Percentiles rank a stretch among this genome's conserved stretches.
These are phyloP conservation scores for Phytophthora hybrid DNA, from an alignment of 352 stramenopile species.

Conservation along the genomic window DNA sequence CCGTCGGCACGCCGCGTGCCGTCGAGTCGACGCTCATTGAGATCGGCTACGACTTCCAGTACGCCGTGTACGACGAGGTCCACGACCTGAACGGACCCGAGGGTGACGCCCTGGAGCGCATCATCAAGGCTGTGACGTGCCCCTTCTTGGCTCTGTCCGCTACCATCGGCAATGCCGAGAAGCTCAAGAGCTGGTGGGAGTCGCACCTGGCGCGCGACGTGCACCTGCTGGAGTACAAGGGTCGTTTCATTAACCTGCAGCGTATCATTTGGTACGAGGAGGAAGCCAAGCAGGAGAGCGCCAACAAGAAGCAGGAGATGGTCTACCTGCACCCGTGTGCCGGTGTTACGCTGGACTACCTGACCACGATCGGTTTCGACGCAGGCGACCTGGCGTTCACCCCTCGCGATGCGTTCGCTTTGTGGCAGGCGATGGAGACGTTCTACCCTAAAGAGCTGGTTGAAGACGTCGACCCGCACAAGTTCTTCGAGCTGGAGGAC, in stretches of 20 bases:
- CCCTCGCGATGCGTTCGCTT: constrained; percentile 95
- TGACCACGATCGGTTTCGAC: constrained; percentile 85
- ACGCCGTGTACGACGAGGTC: constrained; percentile 99
- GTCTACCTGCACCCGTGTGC: constrained; percentile 85
- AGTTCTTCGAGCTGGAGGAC: constrained; percentile 92
- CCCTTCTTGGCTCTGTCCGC: constrained; percentile 98
- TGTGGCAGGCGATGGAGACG: constrained; percentile 93
- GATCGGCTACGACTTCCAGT: constrained; percentile 96
- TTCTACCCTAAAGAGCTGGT: constrained; percentile 83
- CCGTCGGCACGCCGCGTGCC: constrained; percentile 96
- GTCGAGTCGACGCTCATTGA: constrained; percentile 94
- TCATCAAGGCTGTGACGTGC: constrained; percentile 95
- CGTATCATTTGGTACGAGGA: constrained; percentile 94
- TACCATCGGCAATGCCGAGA: constrained; percentile 97
- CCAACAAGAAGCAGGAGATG: constrained; percentile 71
- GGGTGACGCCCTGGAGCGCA: constrained; percentile 96
- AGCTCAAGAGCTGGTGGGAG: constrained; percentile 96
- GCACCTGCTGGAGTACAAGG: constrained; percentile 95
- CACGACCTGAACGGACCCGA: constrained; percentile 98
- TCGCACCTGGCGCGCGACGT: constrained; percentile 89
- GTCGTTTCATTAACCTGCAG: constrained; percentile 99
- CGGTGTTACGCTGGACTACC: constrained; percentile 85
- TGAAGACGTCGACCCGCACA: constrained; percentile 93
- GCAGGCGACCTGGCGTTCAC: constrained; percentile 94
- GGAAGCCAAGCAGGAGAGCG: constrained; percentile 36